Base-by-base conservation (phyloP, 2,329 filamentous ascomycete genomes). In the Diplocarpon mali region DNA sequence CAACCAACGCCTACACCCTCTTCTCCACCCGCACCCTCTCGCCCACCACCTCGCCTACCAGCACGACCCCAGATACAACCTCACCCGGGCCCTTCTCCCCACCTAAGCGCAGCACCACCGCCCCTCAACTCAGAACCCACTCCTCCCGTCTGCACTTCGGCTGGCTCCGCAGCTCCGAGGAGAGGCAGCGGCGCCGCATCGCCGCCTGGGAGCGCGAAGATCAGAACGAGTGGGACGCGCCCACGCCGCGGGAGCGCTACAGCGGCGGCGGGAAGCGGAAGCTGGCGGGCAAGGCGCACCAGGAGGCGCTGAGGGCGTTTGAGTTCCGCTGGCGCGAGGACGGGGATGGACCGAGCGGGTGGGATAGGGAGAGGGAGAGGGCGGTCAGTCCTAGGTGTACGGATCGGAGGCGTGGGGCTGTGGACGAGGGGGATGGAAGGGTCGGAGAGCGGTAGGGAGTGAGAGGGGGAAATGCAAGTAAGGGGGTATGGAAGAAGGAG, bases 141-240 rank as follows among this genome's bases (percentile, higher is more conserved):
- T 24, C 20, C 20, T 24, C 20, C 20, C 20, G 20, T 7, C 20
- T 24, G 20, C 20, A 3, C 20, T 7, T 24, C 20, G 20, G 20
- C 20, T 24, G 20, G 20, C 20, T 24, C 20, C 20, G 4, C 3
- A 24, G 32, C 10, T 12, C 29, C 11, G 38, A 40, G 29, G 42
- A 45, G 32, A 52, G 48, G 14, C 35, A 45, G 12, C 27, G 36
- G 9, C 38, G 46, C 14, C 35, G 38, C 1, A 24, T 54, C 7
- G 48, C 50, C 14, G 44, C 48, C n/a, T 55, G 53, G 53, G 44
- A 47, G 41, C 45, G 44, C 13, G 37, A 43, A 8, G 54, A 56
- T 34, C 38, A 45, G 11, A 37, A 44, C 12, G 54, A 52, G 31
- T 53, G 52, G 49, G 45, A 44, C 16, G 28, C 31, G n/a, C 49